Percentiles rank a stretch among this genome's conserved stretches.
Evolutionary conservation across 257 asterid species (phyloP).

Genomic region (Primulina eburnea): DNA sequence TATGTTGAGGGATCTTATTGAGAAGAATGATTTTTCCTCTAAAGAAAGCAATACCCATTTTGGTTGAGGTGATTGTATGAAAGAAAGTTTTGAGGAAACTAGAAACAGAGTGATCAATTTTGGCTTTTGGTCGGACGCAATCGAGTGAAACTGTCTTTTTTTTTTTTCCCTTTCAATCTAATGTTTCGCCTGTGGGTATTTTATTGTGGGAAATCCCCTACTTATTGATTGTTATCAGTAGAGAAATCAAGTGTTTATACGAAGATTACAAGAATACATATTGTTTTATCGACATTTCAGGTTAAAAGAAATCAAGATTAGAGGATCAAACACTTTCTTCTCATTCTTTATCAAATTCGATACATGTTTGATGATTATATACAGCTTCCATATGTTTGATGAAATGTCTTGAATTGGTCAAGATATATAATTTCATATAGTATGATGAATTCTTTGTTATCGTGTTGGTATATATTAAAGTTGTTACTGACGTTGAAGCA

Average conservation of each 20-base stretch:
- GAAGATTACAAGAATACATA: slow-evolving; percentile 6
- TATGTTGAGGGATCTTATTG: slow-evolving; percentile 65
- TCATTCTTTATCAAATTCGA: background rate
- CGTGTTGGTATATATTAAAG: too few relatives aligned
- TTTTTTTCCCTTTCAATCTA: too few relatives aligned
- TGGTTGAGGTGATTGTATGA: slow-evolving; percentile 19
- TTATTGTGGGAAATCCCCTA: background rate
- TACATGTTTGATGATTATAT: too few relatives aligned
- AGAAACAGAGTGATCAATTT: slow-evolving; percentile 19
- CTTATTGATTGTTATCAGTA: slow-evolving; percentile 11
- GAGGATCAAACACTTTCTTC: background rate
- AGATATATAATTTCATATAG: background rate
- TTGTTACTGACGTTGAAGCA: background rate
- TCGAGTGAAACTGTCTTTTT: slow-evolving; percentile 17
- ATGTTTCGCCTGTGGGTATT: too few relatives aligned
- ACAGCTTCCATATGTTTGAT: background rate
- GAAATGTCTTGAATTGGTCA: background rate
- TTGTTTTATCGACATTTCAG: background rate
- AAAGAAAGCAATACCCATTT: slow-evolving; percentile 79
- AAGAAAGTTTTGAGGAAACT: background rate
- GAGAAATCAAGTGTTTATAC: slow-evolving; percentile 1
- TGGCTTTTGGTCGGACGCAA: slow-evolving; percentile 11
- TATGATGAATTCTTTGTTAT: background rate
- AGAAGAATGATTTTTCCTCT: slow-evolving; percentile 75
- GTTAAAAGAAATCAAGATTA: background rate